These are phyloP conservation scores for Rostrohypoxylon terebratum DNA, from an alignment of 495 filamentous ascomycete species.

Conservation along the genomic window DNA sequence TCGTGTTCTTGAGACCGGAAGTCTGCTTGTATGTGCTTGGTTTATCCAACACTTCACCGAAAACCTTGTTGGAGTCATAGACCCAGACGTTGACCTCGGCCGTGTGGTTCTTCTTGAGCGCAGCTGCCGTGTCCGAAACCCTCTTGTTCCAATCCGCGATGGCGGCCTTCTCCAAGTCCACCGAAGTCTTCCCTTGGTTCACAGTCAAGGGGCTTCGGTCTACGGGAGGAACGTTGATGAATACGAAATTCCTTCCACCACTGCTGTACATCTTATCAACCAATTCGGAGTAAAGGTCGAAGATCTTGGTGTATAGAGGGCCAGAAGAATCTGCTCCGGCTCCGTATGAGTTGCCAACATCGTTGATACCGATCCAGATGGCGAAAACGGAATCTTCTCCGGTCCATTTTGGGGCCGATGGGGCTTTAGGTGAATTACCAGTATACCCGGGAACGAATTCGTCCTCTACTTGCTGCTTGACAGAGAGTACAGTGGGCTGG, in stretches of 20 bases:
- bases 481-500: slow-evolving; percentile 62
- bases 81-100: slow-evolving; percentile 58
- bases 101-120: slow-evolving; percentile 51
- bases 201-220: slow-evolving; percentile 70
- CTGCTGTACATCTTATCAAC: slow-evolving; percentile 68
- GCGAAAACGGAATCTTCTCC: slow-evolving; percentile 71
- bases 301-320: slow-evolving; percentile 64
- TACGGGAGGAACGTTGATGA: slow-evolving; percentile 80
- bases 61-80: slow-evolving; percentile 61
- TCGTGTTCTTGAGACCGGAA: slow-evolving; percentile 64
- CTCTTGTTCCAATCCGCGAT: slow-evolving; percentile 57
- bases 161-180: slow-evolving; percentile 49
- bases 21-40: slow-evolving; percentile 60
- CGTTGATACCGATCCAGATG: slow-evolving; percentile 85
- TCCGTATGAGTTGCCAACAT: slow-evolving; percentile 74
- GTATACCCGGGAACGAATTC: slow-evolving; percentile 62
- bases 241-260: slow-evolving; percentile 80
- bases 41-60: slow-evolving; percentile 67
- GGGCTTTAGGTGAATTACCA: slow-evolving; percentile 47
- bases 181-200: slow-evolving; percentile 39
- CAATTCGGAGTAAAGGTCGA: slow-evolving; percentile 67
- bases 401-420: slow-evolving; percentile 67
- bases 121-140: slow-evolving; percentile 48
- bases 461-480: slow-evolving; percentile 68
- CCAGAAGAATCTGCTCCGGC: slow-evolving; percentile 50